A percentile compares a stretch with the other conserved stretches of the same genome.
These are phyloP conservation scores for Talaromyces atroroseus DNA, from an alignment of 2,329 filamentous ascomycete genomes.

Conservation along the genomic window DNA sequence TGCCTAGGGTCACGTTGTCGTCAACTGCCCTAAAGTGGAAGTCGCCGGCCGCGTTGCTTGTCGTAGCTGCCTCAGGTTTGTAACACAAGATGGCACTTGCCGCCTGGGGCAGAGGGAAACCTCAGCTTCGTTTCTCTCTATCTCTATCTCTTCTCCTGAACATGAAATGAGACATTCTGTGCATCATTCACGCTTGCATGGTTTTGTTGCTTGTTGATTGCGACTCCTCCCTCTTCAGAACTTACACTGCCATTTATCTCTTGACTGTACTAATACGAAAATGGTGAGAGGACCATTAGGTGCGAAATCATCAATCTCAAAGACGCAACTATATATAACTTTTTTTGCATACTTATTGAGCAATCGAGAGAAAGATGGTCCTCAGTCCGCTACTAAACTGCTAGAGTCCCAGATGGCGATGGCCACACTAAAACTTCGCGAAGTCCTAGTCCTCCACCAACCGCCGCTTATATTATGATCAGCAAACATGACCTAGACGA, in stretches of 20 bases:
- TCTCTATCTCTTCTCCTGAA: background rate
- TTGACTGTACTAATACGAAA: background rate
- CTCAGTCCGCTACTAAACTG: background rate
- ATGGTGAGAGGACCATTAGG: constrained; percentile 2
- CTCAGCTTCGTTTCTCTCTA: background rate
- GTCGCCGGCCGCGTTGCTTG: background rate
- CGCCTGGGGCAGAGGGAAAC: background rate
- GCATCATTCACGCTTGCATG: constrained; percentile 1
- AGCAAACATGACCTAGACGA: background rate
- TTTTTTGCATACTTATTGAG: background rate
- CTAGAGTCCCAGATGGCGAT: constrained; percentile 3
- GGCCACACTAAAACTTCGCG: background rate
- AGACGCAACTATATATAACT: background rate
- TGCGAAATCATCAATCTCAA: background rate
- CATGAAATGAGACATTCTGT: background rate
- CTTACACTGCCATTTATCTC: background rate
- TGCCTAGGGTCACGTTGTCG: background rate
- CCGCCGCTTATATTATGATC: background rate
- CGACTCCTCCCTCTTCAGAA: background rate
- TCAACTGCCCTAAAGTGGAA: background rate
- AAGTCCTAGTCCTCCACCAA: background rate
- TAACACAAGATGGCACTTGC: background rate
- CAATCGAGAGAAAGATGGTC: background rate
- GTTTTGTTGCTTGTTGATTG: background rate
- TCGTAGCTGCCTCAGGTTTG: constrained; percentile 1